These are phyloP conservation scores for Albugo candida DNA, from an alignment of 352 stramenopile genomes.

Conservation along the genomic window DNA sequence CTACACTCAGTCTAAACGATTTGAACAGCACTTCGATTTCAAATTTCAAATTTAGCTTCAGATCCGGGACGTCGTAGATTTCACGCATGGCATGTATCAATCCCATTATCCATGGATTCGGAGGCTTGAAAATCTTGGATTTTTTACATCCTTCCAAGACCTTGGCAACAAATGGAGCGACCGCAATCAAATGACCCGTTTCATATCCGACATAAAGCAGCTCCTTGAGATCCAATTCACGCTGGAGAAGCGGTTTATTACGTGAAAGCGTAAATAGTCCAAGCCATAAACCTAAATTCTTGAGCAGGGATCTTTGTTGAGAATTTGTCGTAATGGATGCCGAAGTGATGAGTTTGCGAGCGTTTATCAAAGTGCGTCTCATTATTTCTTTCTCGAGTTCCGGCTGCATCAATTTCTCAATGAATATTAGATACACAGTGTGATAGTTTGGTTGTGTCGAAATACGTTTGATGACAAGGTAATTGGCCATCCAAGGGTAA, in stretches of 20 bases:
- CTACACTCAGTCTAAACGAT: constrained; percentile 94
- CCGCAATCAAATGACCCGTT: constrained; percentile 93
- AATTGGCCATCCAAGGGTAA: constrained; percentile 97
- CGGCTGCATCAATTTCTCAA: constrained; percentile 89
- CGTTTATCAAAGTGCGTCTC: constrained; percentile 87
- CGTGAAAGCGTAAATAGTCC: constrained; percentile 94
- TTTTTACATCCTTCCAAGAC: constrained; percentile 96
- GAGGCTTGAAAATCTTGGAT: constrained; percentile 94
- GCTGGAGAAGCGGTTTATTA: constrained; percentile 95
- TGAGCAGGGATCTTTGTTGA: constrained; percentile 93
- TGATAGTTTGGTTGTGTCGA: constrained; percentile 98
- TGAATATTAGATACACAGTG: constrained; percentile 92
- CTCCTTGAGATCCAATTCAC: constrained; percentile 97
- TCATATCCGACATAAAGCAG: constrained; percentile 91
- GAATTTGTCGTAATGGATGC: constrained; percentile 96
- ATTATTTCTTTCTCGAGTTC: constrained; percentile 90
- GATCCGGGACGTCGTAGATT: constrained; percentile 96
- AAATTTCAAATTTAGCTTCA: constrained; percentile 99
- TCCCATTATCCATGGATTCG: constrained; percentile 99
- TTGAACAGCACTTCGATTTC: constrained; percentile 99
- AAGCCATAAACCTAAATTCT: constrained; percentile 98
- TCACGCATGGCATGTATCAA: constrained; percentile 94
- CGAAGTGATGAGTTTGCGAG: constrained; percentile 92
- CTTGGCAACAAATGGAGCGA: constrained; percentile 97
- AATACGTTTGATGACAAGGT: constrained; percentile 97